phyloP scores from a whole-genome alignment of 805 yeast species.

The Pichia californica region DNA sequence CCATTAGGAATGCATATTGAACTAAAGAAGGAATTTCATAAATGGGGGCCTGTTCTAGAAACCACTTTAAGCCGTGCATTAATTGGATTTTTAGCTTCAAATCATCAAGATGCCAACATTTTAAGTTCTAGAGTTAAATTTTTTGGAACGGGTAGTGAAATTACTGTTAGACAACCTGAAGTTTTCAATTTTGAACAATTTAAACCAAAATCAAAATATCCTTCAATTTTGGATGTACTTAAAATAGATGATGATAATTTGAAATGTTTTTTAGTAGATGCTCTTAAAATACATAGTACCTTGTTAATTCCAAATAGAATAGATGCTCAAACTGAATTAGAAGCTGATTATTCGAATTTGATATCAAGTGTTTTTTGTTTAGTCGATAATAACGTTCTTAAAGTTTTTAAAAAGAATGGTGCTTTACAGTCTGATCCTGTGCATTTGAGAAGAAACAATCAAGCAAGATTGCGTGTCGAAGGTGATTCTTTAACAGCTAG shows the following conservation, averaged over 20 bases:
- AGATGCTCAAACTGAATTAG: conserved; percentile 43
- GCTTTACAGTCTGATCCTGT: conserved; percentile 28
- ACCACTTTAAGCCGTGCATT: conserved; percentile 42
- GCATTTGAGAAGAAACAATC: conserved; percentile 14
- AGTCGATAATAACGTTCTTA: conserved; percentile 18
- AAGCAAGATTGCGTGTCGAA: conserved; percentile 15
- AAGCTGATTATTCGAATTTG: conserved; percentile 22
- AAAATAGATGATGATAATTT: conserved; percentile 48
- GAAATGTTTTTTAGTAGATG: conserved; percentile 59
- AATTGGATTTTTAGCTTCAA: conserved; percentile 62
- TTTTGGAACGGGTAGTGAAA: conserved; percentile 31
- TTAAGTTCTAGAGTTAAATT: conserved; percentile 32
- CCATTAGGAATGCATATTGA: conserved; percentile 66
- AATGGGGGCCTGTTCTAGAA: conserved; percentile 61
- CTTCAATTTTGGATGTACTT: conserved; percentile 56
- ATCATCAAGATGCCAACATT: conserved; percentile 45
- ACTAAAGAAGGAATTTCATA: conserved; percentile 45
- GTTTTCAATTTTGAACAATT: conserved; percentile 45
- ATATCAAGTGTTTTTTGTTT: conserved; percentile 24
- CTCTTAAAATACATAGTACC: conserved; percentile 49
- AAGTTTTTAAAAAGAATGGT: conserved; percentile 24
- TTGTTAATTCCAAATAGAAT: conserved; percentile 45
- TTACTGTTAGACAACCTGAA: conserved; percentile 51
- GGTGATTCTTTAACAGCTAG: conserved; percentile 21
- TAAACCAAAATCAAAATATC: conserved; percentile 34